These are phyloP conservation scores for Debaryomycetaceae sp. DNA, from an alignment of 1,139 yeast genomes.

Conservation along the genomic window DNA sequence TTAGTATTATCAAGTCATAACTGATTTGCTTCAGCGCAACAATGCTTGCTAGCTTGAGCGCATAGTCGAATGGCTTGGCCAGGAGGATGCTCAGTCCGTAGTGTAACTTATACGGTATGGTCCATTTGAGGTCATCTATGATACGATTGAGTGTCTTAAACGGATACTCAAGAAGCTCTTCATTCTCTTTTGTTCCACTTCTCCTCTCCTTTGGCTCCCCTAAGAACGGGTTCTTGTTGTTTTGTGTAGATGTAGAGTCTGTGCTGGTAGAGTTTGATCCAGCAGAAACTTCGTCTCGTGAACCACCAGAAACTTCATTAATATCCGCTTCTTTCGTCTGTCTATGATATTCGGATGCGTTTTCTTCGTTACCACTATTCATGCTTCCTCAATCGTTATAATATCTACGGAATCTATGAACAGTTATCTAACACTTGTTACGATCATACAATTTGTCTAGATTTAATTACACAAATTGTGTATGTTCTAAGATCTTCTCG, in stretches of 20 bases:
- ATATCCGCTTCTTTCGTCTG: background rate
- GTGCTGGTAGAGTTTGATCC: background rate
- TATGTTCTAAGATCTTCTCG: background rate
- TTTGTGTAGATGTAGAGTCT: background rate
- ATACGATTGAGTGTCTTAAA: conserved; percentile 67
- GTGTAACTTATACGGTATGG: conserved; percentile 23
- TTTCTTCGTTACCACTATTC: background rate
- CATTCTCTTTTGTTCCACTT: background rate
- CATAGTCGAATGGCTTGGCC: conserved; percentile 33
- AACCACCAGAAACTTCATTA: background rate
- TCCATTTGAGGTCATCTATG: conserved; percentile 58
- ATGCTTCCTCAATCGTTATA: background rate
- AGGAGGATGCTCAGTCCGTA: conserved; percentile 24
- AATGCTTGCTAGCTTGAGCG: conserved; percentile 24
- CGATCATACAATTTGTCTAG: background rate
- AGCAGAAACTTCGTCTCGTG: background rate
- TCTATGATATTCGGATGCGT: background rate
- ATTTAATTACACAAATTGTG: background rate
- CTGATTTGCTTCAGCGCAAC: conserved; percentile 11
- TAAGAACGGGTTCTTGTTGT: conserved; percentile 4
- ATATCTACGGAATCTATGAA: background rate
- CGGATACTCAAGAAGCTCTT: conserved; percentile 20
- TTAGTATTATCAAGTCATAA: conserved; percentile 27
- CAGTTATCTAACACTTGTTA: background rate
- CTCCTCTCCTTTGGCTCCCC: background rate